Evolutionary conservation across 129 eudicot species (phyloP).

Genomic region (Logfia minima): DNA sequence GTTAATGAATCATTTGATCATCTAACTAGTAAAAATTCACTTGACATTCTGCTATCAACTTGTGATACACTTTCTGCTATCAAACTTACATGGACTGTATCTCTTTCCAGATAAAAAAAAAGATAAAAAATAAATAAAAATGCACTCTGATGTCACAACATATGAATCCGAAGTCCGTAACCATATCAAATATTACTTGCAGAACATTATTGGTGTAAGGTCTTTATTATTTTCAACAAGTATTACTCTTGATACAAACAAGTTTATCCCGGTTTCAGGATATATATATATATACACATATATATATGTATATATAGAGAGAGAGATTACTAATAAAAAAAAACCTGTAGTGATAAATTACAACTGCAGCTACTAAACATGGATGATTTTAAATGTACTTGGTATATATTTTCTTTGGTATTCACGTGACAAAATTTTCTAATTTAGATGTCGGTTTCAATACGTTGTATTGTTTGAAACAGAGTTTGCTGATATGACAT

Average conservation of each 20-base stretch:
- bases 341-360: background rate
- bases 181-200: too few relatives aligned
- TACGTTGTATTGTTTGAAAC: constrained; percentile 19
- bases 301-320: too few relatives aligned
- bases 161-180: too few relatives aligned
- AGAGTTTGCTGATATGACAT: constrained; percentile 92
- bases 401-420: too few relatives aligned
- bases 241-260: too few relatives aligned
- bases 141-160: too few relatives aligned
- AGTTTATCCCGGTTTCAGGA: background rate
- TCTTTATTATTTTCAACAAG: background rate
- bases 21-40: background rate
- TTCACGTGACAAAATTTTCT: background rate
- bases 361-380: background rate
- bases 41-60: too few relatives aligned
- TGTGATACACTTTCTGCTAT: background rate
- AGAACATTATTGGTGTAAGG: background rate
- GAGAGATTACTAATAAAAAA: too few relatives aligned
- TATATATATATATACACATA: background rate
- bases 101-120: too few relatives aligned
- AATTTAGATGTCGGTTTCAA: background rate
- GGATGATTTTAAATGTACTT: background rate
- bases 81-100: background rate
- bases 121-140: too few relatives aligned
- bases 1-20: background rate